These are phyloP conservation scores for Leucocoprinus leucothites DNA, from an alignment of 768 basidiomycete species.

Conservation along the genomic window DNA sequence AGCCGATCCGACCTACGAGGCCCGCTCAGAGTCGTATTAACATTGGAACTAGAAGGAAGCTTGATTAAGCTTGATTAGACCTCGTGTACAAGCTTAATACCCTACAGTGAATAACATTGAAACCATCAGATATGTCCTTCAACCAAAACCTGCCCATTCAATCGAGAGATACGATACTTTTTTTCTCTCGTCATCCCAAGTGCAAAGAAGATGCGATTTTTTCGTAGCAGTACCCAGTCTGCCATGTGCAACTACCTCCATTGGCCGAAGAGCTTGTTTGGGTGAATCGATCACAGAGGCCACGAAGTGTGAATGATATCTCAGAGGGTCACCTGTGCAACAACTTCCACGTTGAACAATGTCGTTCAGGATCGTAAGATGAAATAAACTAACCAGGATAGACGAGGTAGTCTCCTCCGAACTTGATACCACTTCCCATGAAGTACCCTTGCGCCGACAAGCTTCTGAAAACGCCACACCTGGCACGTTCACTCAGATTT, in stretches of 20 bases:
- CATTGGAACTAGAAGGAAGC: conserved; percentile 40
- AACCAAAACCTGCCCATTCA: conserved; percentile 92
- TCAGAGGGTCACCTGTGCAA: conserved; percentile 77
- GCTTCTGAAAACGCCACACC: conserved; percentile 75
- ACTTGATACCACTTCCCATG: conserved; percentile 88
- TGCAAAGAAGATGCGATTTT: conserved; percentile 89
- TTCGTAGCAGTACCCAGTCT: conserved; percentile 96
- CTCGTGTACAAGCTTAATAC: not conserved
- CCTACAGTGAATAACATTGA: conserved; percentile 1
- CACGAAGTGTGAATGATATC: conserved; percentile 96
- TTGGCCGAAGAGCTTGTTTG: conserved; percentile 60
- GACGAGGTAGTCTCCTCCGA: conserved; percentile 94
- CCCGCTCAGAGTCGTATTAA: conserved; percentile 28
- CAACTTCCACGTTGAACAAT: not conserved
- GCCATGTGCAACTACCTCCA: conserved; percentile 96
- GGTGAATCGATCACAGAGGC: conserved; percentile 76
- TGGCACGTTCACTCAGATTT: conserved; percentile 62
- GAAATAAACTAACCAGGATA: conserved; percentile 74
- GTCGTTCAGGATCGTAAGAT: not conserved
- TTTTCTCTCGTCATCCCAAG: conserved; percentile 73
- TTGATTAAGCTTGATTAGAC: conserved; percentile 35
- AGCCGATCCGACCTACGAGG: conserved; percentile 14
- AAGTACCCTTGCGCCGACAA: conserved; percentile 84
- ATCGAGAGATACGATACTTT: conserved; percentile 74
- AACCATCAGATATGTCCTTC: not conserved